Evolutionary conservation across 768 basidiomycete species (phyloP).

Genomic region (Hysterangium stoloniferum): DNA sequence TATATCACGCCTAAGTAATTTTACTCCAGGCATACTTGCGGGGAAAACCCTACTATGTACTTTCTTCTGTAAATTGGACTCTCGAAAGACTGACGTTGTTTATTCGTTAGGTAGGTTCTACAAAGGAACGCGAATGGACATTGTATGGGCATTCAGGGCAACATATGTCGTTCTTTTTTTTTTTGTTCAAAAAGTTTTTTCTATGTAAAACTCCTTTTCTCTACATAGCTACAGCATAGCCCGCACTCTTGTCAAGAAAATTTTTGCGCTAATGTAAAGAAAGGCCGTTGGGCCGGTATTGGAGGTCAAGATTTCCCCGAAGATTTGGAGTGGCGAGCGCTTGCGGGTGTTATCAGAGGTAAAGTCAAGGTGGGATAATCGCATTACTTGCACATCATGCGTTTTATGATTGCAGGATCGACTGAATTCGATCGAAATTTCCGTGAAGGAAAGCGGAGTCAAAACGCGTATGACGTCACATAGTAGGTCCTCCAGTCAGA

Average conservation of each 20-base stretch:
- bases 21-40: slow-evolving; percentile 24
- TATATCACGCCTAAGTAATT: not conserved
- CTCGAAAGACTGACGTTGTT: slow-evolving; percentile 50
- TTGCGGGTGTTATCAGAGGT: slow-evolving; percentile 29
- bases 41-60: slow-evolving; percentile 17
- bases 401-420: too few relatives aligned
- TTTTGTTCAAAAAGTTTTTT: too few relatives aligned
- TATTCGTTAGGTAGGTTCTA: slow-evolving; percentile 23
- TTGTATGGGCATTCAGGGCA: slow-evolving; percentile 57
- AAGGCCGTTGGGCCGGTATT: slow-evolving; percentile 49
- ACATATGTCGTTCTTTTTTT: slow-evolving; percentile 37
- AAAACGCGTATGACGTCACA: too few relatives aligned
- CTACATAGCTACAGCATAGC: slow-evolving; percentile 52
- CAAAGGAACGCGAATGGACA: slow-evolving; percentile 49
- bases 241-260: slow-evolving; percentile 66
- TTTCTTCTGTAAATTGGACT: slow-evolving; percentile 41
- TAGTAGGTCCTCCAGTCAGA: too few relatives aligned
- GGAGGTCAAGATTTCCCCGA: slow-evolving; percentile 28
- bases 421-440: too few relatives aligned
- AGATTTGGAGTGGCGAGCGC: slow-evolving; percentile 27
- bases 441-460: too few relatives aligned
- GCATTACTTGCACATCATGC: too few relatives aligned
- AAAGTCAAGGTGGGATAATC: slow-evolving; percentile 29
- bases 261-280: slow-evolving; percentile 46
- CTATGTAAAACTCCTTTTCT: not conserved